These are phyloP conservation scores for Aspergillus biplanus DNA, from an alignment of 495 filamentous ascomycete species.

Conservation along the genomic window DNA sequence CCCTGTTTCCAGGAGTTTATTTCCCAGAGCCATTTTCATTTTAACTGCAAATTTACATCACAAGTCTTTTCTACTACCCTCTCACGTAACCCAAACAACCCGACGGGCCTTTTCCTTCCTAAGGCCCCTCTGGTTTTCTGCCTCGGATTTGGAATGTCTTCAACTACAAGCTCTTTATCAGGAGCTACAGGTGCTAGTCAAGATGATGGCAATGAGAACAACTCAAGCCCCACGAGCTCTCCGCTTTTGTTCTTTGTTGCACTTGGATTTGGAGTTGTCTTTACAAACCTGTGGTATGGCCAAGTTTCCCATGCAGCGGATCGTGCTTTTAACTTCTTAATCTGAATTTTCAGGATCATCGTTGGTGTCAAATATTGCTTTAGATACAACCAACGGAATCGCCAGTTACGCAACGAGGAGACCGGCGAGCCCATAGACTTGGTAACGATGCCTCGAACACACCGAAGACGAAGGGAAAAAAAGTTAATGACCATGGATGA, in stretches of 20 bases:
- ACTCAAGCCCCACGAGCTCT: conserved; percentile 71
- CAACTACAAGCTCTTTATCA: conserved; percentile 28
- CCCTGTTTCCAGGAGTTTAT: not conserved
- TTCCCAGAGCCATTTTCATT: not conserved
- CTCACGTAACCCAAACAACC: not conserved
- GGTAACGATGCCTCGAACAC: conserved; percentile 74
- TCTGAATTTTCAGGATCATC: conserved; percentile 76
- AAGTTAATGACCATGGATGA: conserved; percentile 99
- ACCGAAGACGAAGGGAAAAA: conserved; percentile 88
- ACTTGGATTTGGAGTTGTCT: conserved; percentile 96
- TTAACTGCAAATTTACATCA: not conserved
- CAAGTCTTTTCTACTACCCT: too few relatives aligned
- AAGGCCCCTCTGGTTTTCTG: not conserved
- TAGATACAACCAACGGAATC: conserved; percentile 93
- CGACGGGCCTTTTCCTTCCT: not conserved
- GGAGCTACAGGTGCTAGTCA: conserved; percentile 26
- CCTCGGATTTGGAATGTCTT: conserved; percentile 26
- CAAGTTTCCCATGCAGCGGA: conserved; percentile 5
- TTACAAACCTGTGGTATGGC: conserved; percentile 94
- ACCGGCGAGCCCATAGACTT: conserved; percentile 86
- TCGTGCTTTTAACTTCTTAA: conserved; percentile 4
- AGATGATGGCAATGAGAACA: conserved; percentile 27
- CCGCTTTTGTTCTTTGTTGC: conserved; percentile 97
- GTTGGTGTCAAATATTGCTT: conserved; percentile 99
- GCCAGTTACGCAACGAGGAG: conserved; percentile 75